phyloP scores from a whole-genome alignment of 148 eudicot species.

The Silene conica region DNA sequence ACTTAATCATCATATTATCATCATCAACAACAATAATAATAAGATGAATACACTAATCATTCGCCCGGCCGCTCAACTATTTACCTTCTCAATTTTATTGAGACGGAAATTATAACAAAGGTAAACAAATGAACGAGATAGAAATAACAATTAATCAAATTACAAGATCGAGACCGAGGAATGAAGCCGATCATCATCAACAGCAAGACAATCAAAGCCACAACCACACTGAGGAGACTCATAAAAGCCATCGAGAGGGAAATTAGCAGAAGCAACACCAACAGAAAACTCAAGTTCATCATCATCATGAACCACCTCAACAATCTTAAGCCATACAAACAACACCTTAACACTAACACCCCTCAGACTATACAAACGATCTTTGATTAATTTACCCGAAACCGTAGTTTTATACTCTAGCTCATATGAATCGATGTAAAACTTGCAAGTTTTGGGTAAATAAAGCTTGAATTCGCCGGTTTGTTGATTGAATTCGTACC shows the following conservation, averaged over 20 bases:
- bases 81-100: no score
- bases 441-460: conserved; percentile 34
- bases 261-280: conserved; percentile 48
- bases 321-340: conserved; percentile 45
- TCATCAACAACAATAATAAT: no score
- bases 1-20: no score
- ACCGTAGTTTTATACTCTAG: conserved; percentile 38
- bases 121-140: not conserved
- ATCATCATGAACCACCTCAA: conserved; percentile 34
- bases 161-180: conserved; percentile 10
- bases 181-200: not conserved
- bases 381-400: conserved; percentile 30
- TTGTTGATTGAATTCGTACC: conserved; percentile 39
- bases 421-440: conserved; percentile 40
- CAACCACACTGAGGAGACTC: conserved; percentile 57
- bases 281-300: conserved; percentile 49
- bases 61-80: no score
- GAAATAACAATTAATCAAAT: no score
- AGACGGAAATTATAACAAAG: not conserved
- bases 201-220: conserved; percentile 39
- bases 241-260: conserved; percentile 35
- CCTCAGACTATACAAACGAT: conserved; percentile 25
- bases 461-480: conserved; percentile 44
- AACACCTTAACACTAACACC: conserved; percentile 50
- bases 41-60: no score